Conservation (phyloP, 148 eudicot species). For the Heliamphora exappendiculata region DNA sequence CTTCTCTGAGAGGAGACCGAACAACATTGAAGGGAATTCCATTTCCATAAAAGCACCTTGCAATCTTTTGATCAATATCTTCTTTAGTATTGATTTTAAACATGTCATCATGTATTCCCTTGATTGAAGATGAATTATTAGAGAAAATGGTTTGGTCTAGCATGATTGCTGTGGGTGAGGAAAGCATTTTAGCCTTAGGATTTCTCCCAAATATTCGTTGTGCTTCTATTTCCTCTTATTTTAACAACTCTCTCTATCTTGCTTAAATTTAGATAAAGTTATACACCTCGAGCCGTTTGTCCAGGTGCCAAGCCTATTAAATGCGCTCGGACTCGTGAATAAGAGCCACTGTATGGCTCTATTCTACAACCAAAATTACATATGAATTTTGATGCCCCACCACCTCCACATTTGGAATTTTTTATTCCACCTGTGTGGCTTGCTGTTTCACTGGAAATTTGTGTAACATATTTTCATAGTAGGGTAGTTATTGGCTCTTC, state of each 20-base stretch:
- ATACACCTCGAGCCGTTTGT: not conserved
- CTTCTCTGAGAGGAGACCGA: not conserved
- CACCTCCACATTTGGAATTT: no score
- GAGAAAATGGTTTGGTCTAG: not conserved
- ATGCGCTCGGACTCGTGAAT: not conserved
- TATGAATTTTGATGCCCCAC: not conserved
- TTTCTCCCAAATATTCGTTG: not conserved
- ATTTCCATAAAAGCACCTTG: not conserved
- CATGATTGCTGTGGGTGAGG: not conserved
- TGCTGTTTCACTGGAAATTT: not conserved
- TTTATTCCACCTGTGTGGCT: not conserved
- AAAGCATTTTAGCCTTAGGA: not conserved
- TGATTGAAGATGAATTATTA: not conserved
- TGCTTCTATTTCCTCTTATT: not conserved
- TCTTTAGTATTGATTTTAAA: not conserved
- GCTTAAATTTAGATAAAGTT: not conserved
- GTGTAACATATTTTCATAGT: not conserved
- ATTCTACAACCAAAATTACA: not conserved
- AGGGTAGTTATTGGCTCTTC: not conserved
- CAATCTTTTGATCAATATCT: not conserved
- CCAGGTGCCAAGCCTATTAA: not conserved
- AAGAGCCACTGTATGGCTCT: not conserved
- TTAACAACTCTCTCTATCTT: not conserved
- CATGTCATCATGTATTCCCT: not conserved
- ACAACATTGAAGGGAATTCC: not conserved